Base-by-base conservation (phyloP, 2,329 filamentous ascomycete genomes). In the Myriangium duriaei region DNA sequence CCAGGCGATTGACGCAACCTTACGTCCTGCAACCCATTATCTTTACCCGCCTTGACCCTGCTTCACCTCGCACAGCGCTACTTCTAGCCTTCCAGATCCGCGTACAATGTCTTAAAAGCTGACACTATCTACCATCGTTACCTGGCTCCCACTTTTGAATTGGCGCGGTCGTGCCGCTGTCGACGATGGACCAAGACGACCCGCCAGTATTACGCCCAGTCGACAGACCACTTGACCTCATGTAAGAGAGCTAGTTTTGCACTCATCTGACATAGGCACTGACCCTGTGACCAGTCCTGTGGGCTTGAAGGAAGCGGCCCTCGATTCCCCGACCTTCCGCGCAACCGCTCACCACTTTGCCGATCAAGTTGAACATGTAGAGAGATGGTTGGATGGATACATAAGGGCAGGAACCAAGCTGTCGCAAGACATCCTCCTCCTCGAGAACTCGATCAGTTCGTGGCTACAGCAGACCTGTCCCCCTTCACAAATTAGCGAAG, bases 281-380 rank as follows among this genome's bases (percentile, higher is more conserved):
- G n/a, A n/a, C n/a, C n/a, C n/a, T n/a, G n/a, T n/a, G n/a, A n/a
- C 47, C 47, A 77, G 74, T 41, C 85, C 91, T 31, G 87, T 96
- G 24, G 78, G 79, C 44, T 72, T 96, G 50, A 91, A 88, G 63
- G 91, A 98, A 71, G 91, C 91, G 35, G 82, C 86, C 13, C 81
- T 96, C 64, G 91, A 98, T 62, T 95, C 87, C 28, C 91, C 91
- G 16, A 92, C 87, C 24, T 96, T 96, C 59, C 84, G 91, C 47
- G 84, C 87, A 32, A 83, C 83, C 14, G 75, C 84, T 30, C 65
- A 81, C 32, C 85, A 95, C 63, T 94, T 94, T 55, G 72, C 76
- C 45, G 91, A 96, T 47, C 88, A 98, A 64, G 75, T 94, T 51
- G 91, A 96, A 47, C 72, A 76, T 40, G 73, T 96, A 42, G 91